Conservation (phyloP, 371 early-diverging fungal species). For the Haplosporangium sp. region DNA sequence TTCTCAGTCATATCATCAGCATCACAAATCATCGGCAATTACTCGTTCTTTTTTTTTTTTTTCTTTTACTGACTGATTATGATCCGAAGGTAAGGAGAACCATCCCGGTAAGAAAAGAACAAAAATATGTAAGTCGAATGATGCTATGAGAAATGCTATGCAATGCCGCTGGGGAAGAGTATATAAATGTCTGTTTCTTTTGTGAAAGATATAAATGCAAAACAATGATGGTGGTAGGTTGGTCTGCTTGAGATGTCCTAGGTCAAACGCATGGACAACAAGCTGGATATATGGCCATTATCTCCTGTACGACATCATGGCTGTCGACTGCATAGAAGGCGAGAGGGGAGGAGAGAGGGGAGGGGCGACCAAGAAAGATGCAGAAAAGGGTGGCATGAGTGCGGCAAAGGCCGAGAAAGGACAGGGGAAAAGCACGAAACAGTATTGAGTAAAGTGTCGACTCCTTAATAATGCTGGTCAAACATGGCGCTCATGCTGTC, state of each 20-base stretch:
- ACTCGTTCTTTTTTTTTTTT: no score
- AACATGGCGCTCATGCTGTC: conserved; percentile 55
- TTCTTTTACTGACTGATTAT: conserved; percentile 1
- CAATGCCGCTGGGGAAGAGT: conserved; percentile 9
- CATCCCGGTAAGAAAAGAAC: not conserved
- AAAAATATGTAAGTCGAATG: not conserved
- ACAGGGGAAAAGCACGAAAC: not conserved
- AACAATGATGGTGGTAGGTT: conserved; percentile 5
- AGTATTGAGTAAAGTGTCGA: not conserved
- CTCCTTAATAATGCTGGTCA: conserved; percentile 36
- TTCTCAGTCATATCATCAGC: no score
- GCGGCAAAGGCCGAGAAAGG: not conserved
- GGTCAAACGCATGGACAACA: conserved; percentile 3
- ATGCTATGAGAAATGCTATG: conserved; percentile 19
- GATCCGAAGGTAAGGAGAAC: conserved; percentile 1
- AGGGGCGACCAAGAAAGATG: conserved; percentile 9
- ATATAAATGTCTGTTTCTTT: not conserved
- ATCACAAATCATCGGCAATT: no score
- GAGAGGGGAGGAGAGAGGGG: not conserved
- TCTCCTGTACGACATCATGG: no score
- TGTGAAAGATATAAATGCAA: not conserved
- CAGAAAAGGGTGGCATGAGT: no score
- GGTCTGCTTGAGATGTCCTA: not conserved
- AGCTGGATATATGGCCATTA: conserved; percentile 1
- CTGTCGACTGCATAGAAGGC: no score